Evolutionary conservation across 768 basidiomycete species (phyloP).

Genomic region (Butyriboletus loyo): DNA sequence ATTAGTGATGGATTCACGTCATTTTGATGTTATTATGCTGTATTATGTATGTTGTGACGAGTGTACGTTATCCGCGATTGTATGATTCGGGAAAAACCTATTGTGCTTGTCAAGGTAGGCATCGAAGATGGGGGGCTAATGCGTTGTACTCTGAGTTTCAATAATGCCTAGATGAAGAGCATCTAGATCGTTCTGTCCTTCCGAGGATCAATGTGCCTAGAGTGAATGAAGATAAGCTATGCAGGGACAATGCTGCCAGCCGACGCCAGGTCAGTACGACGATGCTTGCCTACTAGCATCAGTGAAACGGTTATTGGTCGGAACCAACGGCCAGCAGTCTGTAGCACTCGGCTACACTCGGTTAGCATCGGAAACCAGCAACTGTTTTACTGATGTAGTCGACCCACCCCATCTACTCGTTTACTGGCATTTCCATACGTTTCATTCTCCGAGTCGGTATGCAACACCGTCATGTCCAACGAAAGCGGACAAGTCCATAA

Average conservation of each 20-base stretch:
- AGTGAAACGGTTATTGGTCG: too few relatives aligned
- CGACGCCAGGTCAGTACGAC: background rate
- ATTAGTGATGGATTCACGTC: background rate
- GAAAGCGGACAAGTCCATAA: background rate
- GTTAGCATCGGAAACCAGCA: too few relatives aligned
- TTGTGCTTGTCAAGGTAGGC: background rate
- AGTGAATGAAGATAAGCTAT: background rate
- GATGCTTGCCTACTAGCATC: too few relatives aligned
- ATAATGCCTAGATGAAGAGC: background rate
- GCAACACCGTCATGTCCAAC: background rate
- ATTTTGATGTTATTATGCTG: too few relatives aligned
- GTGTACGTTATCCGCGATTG: background rate
- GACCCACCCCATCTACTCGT: too few relatives aligned
- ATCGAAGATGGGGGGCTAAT: background rate
- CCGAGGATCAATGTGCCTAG: background rate
- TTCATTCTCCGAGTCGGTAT: background rate
- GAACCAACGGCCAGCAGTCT: too few relatives aligned
- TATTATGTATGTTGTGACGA: too few relatives aligned
- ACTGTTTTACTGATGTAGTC: too few relatives aligned
- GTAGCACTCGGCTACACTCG: too few relatives aligned
- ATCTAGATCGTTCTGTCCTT: background rate
- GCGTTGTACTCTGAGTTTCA: background rate
- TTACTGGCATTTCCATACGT: background rate
- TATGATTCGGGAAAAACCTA: background rate
- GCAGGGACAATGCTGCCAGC: background rate